phyloP scores from a whole-genome alignment of 306 rosid genomes.

The Corylus americana region DNA sequence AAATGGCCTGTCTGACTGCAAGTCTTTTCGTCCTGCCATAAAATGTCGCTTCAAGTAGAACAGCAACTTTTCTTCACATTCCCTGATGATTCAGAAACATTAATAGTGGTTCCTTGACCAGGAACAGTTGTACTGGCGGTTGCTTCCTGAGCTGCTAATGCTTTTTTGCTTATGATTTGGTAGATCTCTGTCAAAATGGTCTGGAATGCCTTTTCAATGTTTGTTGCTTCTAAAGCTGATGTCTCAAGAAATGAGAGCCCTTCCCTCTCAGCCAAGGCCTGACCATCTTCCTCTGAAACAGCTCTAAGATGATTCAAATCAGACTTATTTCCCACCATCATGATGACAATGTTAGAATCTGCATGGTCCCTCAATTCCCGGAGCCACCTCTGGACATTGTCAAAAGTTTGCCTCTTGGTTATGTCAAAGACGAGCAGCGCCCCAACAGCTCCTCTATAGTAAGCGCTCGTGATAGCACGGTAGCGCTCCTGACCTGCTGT shows the following conservation, averaged over 20 bases:
- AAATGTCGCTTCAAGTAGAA: conserved; percentile 52
- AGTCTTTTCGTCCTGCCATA: conserved; percentile 23
- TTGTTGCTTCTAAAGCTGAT: conserved; percentile 93
- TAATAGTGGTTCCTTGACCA: conserved; percentile 93
- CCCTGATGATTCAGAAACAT: conserved; percentile 68
- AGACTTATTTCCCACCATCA: conserved; percentile 98
- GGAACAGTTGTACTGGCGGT: conserved; percentile 57
- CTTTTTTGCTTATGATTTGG: conserved; percentile 96
- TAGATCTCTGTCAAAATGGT: conserved; percentile 90
- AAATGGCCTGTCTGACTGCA: conserved; percentile 40
- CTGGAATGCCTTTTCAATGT: conserved; percentile 95
- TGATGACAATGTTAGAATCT: conserved; percentile 92
- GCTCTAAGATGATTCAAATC: conserved; percentile 88
- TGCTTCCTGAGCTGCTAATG: conserved; percentile 97
- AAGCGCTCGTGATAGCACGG: conserved; percentile 97
- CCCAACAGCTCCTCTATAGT: conserved; percentile 98
- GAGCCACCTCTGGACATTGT: conserved; percentile 93
- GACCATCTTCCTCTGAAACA: conserved; percentile 87
- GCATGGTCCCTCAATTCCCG: conserved; percentile 98
- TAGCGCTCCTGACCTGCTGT: conserved; percentile 99
- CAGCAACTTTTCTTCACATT: conserved; percentile 69
- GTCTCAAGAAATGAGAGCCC: conserved; percentile 98
- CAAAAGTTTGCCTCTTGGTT: conserved; percentile 93
- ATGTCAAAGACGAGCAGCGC: conserved; percentile 94
- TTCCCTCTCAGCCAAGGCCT: conserved; percentile 87